Evolutionary conservation across 208 protist genomes (phyloP), one percentile per base, ranked within the genome.

Genomic region (Herpetomonas tarakana): DNA sequence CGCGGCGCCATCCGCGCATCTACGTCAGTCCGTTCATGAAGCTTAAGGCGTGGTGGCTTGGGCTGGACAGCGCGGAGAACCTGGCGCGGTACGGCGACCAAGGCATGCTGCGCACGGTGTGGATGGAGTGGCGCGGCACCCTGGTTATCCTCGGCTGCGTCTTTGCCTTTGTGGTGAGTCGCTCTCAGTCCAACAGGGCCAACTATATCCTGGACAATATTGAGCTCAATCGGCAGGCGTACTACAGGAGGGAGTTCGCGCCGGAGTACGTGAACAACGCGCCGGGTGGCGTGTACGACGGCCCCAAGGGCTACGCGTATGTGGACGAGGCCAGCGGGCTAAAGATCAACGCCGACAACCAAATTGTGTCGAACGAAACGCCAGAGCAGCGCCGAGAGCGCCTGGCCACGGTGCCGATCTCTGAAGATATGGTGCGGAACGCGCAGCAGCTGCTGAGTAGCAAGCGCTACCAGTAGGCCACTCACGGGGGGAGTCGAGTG

Each of bases 141-240:
- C 25, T 91, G 19, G 62, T 85, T 39, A 39, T 83, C n/a, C 30
- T 67, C n/a, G 58, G 73, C 22, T 85, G 76, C 35, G 56, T 51
- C 16, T 69, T 68, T 14, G 41, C 70, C 29, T 76, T 90, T 25
- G 52, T 80, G 12, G 54, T 88, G 3, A 75, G 80, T 3, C 68
- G 71, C 2, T 56, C 66, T 26, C 81, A 94, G 70, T 70, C 76
- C 21, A 83, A 78, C 35, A 59, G 55, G 19, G 81, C 79, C 2
- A 88, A 94, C 47, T 68, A 88, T 16, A 78, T 94, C 53, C 64
- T 94, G 29, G 88, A 94, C n/a, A 94, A 90, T 62, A 90, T 90
- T 61, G 88, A 94, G 50, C 57, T 94, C 18, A 94, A 94, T 45
- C 77, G 88, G 4, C 83, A 83, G 58, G 69, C 51, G 26, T 89